These are phyloP conservation scores for Penicillium taxi DNA, from an alignment of 495 filamentous ascomycete genomes.

Conservation along the genomic window DNA sequence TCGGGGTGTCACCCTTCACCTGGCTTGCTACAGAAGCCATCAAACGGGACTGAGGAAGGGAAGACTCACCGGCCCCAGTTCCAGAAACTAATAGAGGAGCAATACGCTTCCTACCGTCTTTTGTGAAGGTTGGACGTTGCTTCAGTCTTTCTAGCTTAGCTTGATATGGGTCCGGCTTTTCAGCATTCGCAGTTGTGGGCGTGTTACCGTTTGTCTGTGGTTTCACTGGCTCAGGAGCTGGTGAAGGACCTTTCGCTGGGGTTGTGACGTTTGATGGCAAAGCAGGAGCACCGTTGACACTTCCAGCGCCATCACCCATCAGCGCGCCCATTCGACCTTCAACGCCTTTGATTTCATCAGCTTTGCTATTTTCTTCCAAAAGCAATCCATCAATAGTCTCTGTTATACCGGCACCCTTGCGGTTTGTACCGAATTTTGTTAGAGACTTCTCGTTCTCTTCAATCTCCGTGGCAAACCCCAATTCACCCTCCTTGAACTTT, in stretches of 20 bases:
- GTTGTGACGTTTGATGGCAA: conserved; percentile 36
- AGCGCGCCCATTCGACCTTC: conserved; percentile 94
- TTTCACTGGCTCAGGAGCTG: conserved; percentile 29
- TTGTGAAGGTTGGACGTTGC: conserved; percentile 84
- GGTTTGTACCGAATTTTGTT: conserved; percentile 82
- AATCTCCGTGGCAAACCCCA: conserved; percentile 63
- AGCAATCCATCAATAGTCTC: conserved; percentile 82
- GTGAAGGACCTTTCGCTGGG: conserved; percentile 29
- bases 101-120: conserved; percentile 95
- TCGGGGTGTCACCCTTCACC: conserved; percentile 61
- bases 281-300: conserved; percentile 36
- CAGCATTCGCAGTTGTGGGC: conserved; percentile 36
- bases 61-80: conserved; percentile 70
- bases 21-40: conserved; percentile 60
- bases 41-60: conserved; percentile 75
- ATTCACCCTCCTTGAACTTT: conserved; percentile 61
- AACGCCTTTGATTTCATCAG: conserved; percentile 76
- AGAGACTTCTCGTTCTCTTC: conserved; percentile 89
- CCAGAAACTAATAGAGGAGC: conserved; percentile 86
- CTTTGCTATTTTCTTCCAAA: conserved; percentile 86
- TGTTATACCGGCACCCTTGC: conserved; percentile 77
- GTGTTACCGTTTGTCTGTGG: conserved; percentile 35
- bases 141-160: conserved; percentile 73
- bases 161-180: conserved; percentile 54
- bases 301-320: conserved; percentile 71